Evolutionary conservation across 345 rosid genomes (phyloP), one percentile per base, ranked within the genome.

Genomic region (Isatis tinctoria): DNA sequence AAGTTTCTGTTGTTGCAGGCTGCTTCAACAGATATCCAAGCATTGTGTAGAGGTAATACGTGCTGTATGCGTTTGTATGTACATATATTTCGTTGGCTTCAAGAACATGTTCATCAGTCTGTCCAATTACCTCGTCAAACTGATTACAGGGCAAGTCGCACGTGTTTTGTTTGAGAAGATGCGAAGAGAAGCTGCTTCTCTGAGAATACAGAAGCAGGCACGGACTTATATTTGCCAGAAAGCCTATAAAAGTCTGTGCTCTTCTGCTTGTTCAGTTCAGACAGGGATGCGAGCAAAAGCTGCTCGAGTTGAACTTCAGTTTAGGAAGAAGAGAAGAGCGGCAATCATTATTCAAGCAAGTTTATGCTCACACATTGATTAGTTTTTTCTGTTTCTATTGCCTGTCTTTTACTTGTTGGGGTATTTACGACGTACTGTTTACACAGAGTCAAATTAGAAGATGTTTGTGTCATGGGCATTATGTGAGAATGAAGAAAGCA

Each of bases 211-310:
- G 78, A 92, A 75, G 77, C 78, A 81, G 51, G 61, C 83, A 65
- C 90, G 96, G 70, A 85, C 81, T 84, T 79, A 78, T 86, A 79
- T 87, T 53, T 86, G 89, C 57, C 87, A 84, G 77, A 87, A 85
- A 80, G 74, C 83, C 28, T 92, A 87, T 79, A 81, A 73, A 66
- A 81, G 65, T 11, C 24, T 95, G 76, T 74, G 67, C 73, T 78
- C 58, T 56, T 85, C 98, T 70, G 87, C 96, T 57, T 58, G 87
- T 72, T 83, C 82, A 28, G 79, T 95, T 79, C 98, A 92, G 80
- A 71, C 92, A 35, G 90, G 94, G 53, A 82, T 90, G 80, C 90
- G 93, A 69, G 86, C 86, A 53, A 88, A 90, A 91, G 86, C 83
- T 82, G 90, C 93, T 81, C 82, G 83, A 48, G 80, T 74, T 70